Evolutionary conservation across 257 asterid species (phyloP).

Genomic region (Striga asiatica): DNA sequence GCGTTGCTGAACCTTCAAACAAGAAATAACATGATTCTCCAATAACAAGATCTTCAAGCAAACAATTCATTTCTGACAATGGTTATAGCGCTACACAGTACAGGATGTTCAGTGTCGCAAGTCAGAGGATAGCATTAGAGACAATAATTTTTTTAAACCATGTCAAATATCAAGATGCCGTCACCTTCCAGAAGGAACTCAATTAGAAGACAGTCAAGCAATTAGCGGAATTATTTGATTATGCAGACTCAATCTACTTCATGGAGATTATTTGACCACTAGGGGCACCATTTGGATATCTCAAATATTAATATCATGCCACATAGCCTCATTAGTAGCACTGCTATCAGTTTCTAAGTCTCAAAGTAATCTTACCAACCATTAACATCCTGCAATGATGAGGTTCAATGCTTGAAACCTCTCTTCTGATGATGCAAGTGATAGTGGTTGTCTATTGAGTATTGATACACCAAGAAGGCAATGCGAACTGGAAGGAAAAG

Average conservation of each 20-base stretch:
- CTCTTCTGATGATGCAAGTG: slow-evolving; percentile 83
- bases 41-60: slow-evolving; percentile 15
- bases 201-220: too few species aligned
- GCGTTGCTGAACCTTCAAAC: slow-evolving; percentile 7
- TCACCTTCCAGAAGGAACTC: too few species aligned
- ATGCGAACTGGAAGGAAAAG: slow-evolving; percentile 82
- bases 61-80: not conserved
- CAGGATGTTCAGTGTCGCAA: not conserved
- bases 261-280: slow-evolving; percentile 33
- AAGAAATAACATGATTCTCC: not conserved
- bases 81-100: slow-evolving; percentile 3
- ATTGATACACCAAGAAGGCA: slow-evolving; percentile 97
- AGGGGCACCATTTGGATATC: slow-evolving; percentile 37
- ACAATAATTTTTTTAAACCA: not conserved
- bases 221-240: slow-evolving; percentile 15
- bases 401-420: slow-evolving; percentile 93
- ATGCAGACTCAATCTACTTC: slow-evolving; percentile 26
- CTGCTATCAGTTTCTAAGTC: slow-evolving; percentile 76
- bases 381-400: slow-evolving; percentile 83
- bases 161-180: too few species aligned
- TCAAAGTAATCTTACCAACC: slow-evolving; percentile 99
- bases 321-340: slow-evolving; percentile 52
- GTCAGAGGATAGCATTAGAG: not conserved
- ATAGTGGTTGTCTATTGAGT: slow-evolving; percentile 79
- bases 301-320: slow-evolving; percentile 49